These are phyloP conservation scores for Pouteria campechiana DNA, from an alignment of 179 eudicot species.

Conservation along the genomic window DNA sequence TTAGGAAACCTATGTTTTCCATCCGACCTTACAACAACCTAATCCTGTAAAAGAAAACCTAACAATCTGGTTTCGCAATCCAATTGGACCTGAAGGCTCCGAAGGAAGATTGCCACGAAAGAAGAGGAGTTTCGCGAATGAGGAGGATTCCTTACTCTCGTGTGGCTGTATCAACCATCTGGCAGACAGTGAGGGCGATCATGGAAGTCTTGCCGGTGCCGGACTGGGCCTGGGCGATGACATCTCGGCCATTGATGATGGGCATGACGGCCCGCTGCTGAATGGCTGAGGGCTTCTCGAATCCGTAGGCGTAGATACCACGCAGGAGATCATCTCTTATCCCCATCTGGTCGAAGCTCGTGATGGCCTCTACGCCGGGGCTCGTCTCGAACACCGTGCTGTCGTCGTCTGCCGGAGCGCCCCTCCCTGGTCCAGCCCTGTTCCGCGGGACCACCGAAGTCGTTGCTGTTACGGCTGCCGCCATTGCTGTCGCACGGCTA, in stretches of 20 bases:
- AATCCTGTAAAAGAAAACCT: too few relatives aligned
- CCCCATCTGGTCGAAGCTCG: slow-evolving; percentile 77
- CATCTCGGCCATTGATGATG: slow-evolving; percentile 76
- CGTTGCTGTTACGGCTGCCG: slow-evolving; percentile 15
- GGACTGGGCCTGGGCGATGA: slow-evolving; percentile 92
- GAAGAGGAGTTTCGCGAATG: neutral
- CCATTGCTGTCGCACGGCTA: too few relatives aligned
- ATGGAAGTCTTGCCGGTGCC: slow-evolving; percentile 93
- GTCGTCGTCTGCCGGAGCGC: slow-evolving; percentile 39
- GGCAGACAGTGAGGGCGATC: slow-evolving; percentile 90
- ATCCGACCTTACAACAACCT: too few relatives aligned
- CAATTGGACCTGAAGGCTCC: too few relatives aligned
- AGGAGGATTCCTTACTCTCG: slow-evolving; percentile 40
- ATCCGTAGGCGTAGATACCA: slow-evolving; percentile 69
- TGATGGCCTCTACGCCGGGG: slow-evolving; percentile 54
- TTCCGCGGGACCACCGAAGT: slow-evolving; percentile 20
- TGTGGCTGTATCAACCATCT: slow-evolving; percentile 58
- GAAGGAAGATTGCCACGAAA: too few relatives aligned
- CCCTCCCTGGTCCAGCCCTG: slow-evolving; percentile 23
- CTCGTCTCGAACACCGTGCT: slow-evolving; percentile 64
- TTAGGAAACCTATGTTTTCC: too few relatives aligned
- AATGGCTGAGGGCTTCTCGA: slow-evolving; percentile 86
- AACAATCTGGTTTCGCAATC: too few relatives aligned
- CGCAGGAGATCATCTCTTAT: slow-evolving; percentile 62
- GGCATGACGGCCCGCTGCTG: slow-evolving; percentile 86